phyloP scores from a whole-genome alignment of 1,284 basidiomycete genomes.

The Stereum hirsutum region DNA sequence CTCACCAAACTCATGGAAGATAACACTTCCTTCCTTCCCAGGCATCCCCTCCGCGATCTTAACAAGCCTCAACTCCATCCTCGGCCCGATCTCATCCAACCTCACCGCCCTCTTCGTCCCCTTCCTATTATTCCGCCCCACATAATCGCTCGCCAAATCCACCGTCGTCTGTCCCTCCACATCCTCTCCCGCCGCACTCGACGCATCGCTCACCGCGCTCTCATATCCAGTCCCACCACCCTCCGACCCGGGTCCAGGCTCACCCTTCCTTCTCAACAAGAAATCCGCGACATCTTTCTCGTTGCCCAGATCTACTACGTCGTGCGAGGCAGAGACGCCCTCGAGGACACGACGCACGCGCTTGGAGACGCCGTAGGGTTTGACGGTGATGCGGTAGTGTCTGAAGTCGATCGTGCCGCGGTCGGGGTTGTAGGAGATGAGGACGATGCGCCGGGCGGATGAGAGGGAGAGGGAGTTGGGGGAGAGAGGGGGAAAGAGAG shows the following conservation, averaged over 20 bases:
- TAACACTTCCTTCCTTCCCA: constrained; percentile 80
- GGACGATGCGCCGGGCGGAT: constrained; percentile 84
- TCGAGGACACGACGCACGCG: constrained; percentile 88
- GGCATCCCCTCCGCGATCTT: constrained; percentile 95
- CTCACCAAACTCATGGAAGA: constrained; percentile 88
- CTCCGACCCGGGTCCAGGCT: constrained; percentile 44
- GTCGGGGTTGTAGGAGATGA: constrained; percentile 86
- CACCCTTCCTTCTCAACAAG: constrained; percentile 67
- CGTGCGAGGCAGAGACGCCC: constrained; percentile 38
- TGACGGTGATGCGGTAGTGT: constrained; percentile 93
- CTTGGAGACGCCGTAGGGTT: constrained; percentile 89
- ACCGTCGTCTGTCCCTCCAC: constrained; percentile 75
- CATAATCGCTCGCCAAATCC: constrained; percentile 84
- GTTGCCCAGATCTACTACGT: constrained; percentile 74
- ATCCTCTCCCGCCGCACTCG: constrained; percentile 73
- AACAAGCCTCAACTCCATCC: constrained; percentile 88
- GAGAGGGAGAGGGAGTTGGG: constrained; percentile 75
- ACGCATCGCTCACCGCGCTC: constrained; percentile 63
- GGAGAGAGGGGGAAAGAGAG: constrained; percentile 79
- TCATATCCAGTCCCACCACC: too few species aligned
- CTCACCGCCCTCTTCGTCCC: constrained; percentile 87
- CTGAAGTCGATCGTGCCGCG: constrained; percentile 87
- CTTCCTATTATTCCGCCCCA: constrained; percentile 89
- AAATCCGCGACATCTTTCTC: constrained; percentile 97
- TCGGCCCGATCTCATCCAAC: constrained; percentile 90